These are phyloP conservation scores for Vitis hybrid DNA, from an alignment of 177 flowering plant species.

Conservation along the genomic window DNA sequence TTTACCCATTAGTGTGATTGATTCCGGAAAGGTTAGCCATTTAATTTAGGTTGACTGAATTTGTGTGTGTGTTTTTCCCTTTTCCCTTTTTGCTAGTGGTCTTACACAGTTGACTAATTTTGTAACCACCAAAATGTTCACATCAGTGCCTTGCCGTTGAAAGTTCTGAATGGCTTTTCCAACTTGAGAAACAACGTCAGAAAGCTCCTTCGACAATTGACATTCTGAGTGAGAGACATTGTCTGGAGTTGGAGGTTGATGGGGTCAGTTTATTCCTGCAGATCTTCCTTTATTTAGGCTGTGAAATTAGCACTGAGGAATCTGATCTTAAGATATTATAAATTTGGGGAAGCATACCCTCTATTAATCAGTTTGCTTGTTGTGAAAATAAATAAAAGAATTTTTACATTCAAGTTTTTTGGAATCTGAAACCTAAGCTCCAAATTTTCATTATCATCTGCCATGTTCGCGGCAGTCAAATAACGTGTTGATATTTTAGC, in stretches of 20 bases:
- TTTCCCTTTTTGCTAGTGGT: background rate
- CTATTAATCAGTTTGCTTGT: background rate
- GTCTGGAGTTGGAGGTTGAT: conserved; percentile 50
- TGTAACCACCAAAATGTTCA: background rate
- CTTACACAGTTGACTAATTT: background rate
- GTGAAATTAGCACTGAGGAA: too few species aligned
- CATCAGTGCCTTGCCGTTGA: conserved; percentile 36
- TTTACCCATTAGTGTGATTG: conserved; percentile 63
- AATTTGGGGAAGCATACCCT: background rate
- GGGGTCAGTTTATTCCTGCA: conserved; percentile 43
- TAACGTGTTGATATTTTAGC: background rate
- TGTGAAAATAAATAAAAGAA: background rate
- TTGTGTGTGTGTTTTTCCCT: background rate
- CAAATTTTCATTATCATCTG: background rate
- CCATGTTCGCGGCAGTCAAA: background rate
- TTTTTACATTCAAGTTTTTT: background rate
- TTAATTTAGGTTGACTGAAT: background rate
- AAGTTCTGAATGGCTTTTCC: conserved; percentile 45
- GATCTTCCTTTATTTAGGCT: background rate
- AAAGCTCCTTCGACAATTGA: conserved; percentile 59
- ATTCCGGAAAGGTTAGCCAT: conserved; percentile 60
- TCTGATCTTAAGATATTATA: background rate
- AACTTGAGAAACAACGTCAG: conserved; percentile 39
- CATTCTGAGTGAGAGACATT: conserved; percentile 35
- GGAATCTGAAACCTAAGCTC: background rate